These are phyloP conservation scores for Xylariaceae sp. DNA, from an alignment of 2,329 filamentous ascomycete genomes.

Conservation along the genomic window DNA sequence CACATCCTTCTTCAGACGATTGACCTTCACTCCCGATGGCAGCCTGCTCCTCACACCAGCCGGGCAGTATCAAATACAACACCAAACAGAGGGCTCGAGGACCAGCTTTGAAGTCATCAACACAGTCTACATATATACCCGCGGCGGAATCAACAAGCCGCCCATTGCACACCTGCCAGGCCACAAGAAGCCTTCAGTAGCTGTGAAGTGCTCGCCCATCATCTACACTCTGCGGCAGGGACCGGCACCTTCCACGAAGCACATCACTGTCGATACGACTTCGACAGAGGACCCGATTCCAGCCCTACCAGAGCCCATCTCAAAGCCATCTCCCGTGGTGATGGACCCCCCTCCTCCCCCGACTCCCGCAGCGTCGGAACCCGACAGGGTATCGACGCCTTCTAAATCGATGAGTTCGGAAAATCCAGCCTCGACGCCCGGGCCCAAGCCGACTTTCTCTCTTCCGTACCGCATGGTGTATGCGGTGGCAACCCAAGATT, in stretches of 20 bases:
- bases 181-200: conserved; percentile 96
- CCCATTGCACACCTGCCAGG: conserved; percentile 91
- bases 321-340: conserved; percentile 51
- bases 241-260: conserved; percentile 63
- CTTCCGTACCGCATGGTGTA: conserved; percentile 92
- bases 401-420: conserved; percentile 42
- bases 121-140: conserved; percentile 96
- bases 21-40: conserved; percentile 93
- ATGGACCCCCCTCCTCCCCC: conserved; percentile 79
- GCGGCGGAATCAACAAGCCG: conserved; percentile 92
- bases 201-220: conserved; percentile 86
- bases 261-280: conserved; percentile 92
- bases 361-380: conserved; percentile 37
- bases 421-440: conserved; percentile 42
- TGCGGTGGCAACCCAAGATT: conserved; percentile 93
- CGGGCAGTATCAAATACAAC: conserved; percentile 84
- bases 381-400: conserved; percentile 43
- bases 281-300: conserved; percentile 78
- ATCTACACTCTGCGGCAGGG: conserved; percentile 73
- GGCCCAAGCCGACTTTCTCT: conserved; percentile 66
- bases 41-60: conserved; percentile 90
- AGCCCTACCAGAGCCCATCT: conserved; percentile 74
- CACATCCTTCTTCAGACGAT: conserved; percentile 89
- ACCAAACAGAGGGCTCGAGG: conserved; percentile 57
- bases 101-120: conserved; percentile 82